A percentile compares a stretch with the other conserved stretches of the same genome.
Conservation (phyloP, 768 basidiomycete species). For the Kwoniella dejecticola region DNA sequence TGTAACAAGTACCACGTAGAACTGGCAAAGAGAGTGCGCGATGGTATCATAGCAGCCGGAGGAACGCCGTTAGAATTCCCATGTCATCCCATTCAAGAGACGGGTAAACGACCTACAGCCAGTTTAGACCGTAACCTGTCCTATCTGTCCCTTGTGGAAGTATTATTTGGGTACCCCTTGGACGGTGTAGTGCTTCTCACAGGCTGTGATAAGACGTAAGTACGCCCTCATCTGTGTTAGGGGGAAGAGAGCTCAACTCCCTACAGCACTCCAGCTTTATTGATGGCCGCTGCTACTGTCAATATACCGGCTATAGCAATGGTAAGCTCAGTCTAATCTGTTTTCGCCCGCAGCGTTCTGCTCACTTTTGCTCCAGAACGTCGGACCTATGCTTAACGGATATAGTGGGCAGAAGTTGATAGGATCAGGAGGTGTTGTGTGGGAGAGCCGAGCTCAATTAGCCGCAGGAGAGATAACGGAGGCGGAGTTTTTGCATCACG, state of each 20-base stretch:
- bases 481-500: slow-evolving; percentile 44
- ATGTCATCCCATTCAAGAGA: slow-evolving; percentile 55
- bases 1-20: slow-evolving; percentile 53
- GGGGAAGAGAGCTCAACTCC: too few relatives aligned
- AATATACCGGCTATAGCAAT: slow-evolving; percentile 53
- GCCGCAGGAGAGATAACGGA: slow-evolving; percentile 43
- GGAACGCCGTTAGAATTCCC: slow-evolving; percentile 55
- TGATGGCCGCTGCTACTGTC: slow-evolving; percentile 53
- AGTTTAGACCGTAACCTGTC: slow-evolving; percentile 52
- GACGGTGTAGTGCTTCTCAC: slow-evolving; percentile 54
- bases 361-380: slow-evolving; percentile 28
- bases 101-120: slow-evolving; percentile 53
- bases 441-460: slow-evolving; percentile 44
- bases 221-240: too few relatives aligned
- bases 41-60: slow-evolving; percentile 54
- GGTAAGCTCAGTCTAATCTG: slow-evolving; percentile 4
- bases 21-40: slow-evolving; percentile 53
- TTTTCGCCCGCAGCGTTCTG: background rate
- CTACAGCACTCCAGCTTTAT: slow-evolving; percentile 48
- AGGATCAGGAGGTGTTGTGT: slow-evolving; percentile 52
- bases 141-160: slow-evolving; percentile 52
- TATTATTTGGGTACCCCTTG: slow-evolving; percentile 52
- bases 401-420: slow-evolving; percentile 39
- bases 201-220: slow-evolving; percentile 50
- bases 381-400: slow-evolving; percentile 54